phyloP scores from a whole-genome alignment of 176 grass and related monocot genomes.

The Triticum timopheevii region DNA sequence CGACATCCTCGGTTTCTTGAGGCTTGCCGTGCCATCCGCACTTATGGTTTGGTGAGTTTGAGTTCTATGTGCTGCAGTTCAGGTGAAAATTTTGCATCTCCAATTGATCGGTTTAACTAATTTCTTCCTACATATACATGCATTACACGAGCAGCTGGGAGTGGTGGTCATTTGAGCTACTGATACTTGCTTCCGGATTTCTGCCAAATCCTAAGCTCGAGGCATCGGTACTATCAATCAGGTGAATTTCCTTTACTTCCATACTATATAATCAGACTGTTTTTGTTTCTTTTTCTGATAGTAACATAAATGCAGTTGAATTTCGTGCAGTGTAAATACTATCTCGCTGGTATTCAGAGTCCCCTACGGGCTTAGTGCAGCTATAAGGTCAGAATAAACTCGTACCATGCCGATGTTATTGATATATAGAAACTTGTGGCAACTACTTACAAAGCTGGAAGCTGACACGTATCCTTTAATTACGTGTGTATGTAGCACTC shows the following conservation, averaged over 20 bases:
- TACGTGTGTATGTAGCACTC: conserved; percentile 37
- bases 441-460: too few species aligned
- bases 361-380: conserved; percentile 67
- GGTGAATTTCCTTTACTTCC: conserved; percentile 10
- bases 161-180: conserved; percentile 81
- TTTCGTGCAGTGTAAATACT: conserved; percentile 57
- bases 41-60: conserved; percentile 76
- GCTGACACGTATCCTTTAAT: background rate
- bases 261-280: too few species aligned
- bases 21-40: conserved; percentile 66
- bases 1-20: conserved; percentile 38
- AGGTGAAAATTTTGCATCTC: background rate
- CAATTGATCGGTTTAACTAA: background rate
- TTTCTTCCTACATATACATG: background rate
- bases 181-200: conserved; percentile 72
- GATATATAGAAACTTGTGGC: background rate
- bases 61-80: background rate
- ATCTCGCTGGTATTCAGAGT: conserved; percentile 49
- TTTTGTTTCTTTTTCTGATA: background rate
- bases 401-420: background rate
- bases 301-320: background rate
- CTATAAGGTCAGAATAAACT: conserved; percentile 60
- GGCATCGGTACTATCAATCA: conserved; percentile 68
- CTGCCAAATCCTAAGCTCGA: conserved; percentile 87
- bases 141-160: conserved; percentile 40